Percentiles rank a stretch among this genome's conserved stretches.
These are phyloP conservation scores for Pseudogymnoascus sp. DNA, from an alignment of 2,329 filamentous ascomycete genomes.

Conservation along the genomic window DNA sequence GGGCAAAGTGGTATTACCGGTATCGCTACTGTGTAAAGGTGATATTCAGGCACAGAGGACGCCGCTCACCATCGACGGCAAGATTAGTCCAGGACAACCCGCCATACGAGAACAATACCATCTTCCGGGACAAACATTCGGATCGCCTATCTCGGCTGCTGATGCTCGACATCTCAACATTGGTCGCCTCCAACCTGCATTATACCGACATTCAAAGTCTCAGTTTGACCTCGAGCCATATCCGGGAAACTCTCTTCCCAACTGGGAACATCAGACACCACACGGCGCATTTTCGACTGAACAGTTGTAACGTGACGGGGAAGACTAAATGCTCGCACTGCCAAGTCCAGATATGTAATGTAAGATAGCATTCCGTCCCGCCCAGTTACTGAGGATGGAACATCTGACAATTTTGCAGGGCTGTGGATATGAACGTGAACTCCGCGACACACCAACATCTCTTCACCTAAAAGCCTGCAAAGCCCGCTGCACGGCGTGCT, in stretches of 20 bases:
- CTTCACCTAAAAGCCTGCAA: neutral
- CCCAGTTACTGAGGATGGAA: neutral
- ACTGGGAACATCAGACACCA: neutral
- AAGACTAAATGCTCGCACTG: neutral
- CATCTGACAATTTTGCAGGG: neutral
- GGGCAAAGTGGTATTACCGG: neutral
- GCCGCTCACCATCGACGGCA: neutral
- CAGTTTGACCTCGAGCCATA: neutral
- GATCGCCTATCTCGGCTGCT: neutral
- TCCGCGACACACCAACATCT: neutral
- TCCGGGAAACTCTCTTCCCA: neutral
- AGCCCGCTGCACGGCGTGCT: neutral
- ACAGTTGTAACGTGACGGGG: neutral
- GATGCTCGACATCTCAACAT: neutral
- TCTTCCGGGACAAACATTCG: neutral
- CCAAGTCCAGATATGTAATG: neutral
- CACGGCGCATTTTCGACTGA: neutral
- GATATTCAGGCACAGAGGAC: neutral
- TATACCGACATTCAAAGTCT: slow-evolving; percentile 1
- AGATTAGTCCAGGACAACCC: neutral
- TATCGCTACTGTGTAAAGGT: neutral
- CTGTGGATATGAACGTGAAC: neutral
- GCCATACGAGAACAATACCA: neutral
- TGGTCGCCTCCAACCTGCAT: neutral
- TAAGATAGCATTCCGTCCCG: neutral